These are phyloP conservation scores for Ascochyta rabiei DNA, from an alignment of 2,329 filamentous ascomycete genomes.

Conservation along the genomic window DNA sequence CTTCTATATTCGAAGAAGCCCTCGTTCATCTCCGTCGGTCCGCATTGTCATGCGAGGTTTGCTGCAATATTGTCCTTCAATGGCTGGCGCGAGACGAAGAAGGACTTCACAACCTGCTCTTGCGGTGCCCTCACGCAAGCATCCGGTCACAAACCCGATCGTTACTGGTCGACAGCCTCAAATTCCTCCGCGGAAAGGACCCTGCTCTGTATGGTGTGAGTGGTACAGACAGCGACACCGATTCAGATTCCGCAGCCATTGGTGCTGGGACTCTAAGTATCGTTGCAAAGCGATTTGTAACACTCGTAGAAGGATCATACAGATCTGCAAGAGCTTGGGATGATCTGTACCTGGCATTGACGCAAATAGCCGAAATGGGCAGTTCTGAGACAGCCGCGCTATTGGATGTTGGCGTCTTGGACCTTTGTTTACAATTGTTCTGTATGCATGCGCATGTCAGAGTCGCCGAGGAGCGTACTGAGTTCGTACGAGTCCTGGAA, in stretches of 20 bases:
- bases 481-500: conserved; percentile 38
- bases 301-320: conserved; percentile 31
- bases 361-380: conserved; percentile 38
- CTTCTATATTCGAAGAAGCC: conserved; percentile 66
- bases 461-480: conserved; percentile 21
- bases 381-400: conserved; percentile 35
- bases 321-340: conserved; percentile 42
- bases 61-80: conserved; percentile 64
- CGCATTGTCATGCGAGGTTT: conserved; percentile 58
- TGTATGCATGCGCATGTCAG: conserved; percentile 32
- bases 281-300: conserved; percentile 26
- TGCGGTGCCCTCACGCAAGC: conserved; percentile 37
- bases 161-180: conserved; percentile 43
- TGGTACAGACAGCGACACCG: conserved; percentile 36
- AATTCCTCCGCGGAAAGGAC: conserved; percentile 41
- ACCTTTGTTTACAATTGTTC: conserved; percentile 38
- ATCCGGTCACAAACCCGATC: conserved; percentile 36
- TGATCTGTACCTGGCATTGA: conserved; percentile 42
- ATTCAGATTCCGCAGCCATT: conserved; percentile 19
- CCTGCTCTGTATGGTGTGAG: conserved; percentile 36
- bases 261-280: conserved; percentile 26
- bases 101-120: conserved; percentile 67
- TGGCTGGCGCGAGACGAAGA: conserved; percentile 65
- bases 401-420: conserved; percentile 35
- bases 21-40: conserved; percentile 59